A percentile compares a stretch with the other conserved stretches of the same genome.
phyloP scores from a whole-genome alignment of 495 filamentous ascomycete genomes.

The Penicillium steckii region DNA sequence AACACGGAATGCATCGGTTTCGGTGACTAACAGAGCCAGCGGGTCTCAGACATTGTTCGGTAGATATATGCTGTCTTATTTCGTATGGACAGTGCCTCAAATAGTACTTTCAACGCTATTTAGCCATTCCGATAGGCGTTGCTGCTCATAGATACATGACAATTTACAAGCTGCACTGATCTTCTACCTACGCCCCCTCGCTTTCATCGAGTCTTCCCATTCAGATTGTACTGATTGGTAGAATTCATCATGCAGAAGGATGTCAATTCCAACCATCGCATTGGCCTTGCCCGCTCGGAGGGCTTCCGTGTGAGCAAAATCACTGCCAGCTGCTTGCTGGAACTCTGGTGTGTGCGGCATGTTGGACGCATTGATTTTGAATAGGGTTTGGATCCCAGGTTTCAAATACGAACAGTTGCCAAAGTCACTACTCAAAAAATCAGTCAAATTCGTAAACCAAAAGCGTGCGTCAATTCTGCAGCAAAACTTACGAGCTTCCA shows the following conservation, averaged over 20 bases:
- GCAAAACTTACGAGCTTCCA: slow-evolving; percentile 10
- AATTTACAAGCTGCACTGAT: background rate
- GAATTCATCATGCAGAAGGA: slow-evolving; percentile 40
- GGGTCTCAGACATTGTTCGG: background rate
- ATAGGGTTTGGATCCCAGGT: slow-evolving; percentile 31
- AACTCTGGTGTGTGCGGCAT: slow-evolving; percentile 31
- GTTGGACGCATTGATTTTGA: slow-evolving; percentile 46
- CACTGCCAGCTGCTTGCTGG: slow-evolving; percentile 40
- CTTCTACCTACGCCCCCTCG: background rate
- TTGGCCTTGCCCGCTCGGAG: slow-evolving; percentile 52
- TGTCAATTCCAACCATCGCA: slow-evolving; percentile 48
- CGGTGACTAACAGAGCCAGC: background rate
- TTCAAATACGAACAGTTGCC: slow-evolving; percentile 15
- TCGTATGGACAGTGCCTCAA: too few relatives aligned
- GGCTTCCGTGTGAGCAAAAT: slow-evolving; percentile 44
- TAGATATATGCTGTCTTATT: too few relatives aligned
- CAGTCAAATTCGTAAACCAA: background rate
- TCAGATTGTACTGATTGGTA: background rate
- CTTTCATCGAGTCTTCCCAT: background rate
- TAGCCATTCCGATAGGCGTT: too few relatives aligned
- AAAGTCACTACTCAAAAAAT: slow-evolving; percentile 8
- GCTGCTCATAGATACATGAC: too few relatives aligned
- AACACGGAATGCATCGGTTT: background rate
- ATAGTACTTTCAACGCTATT: too few relatives aligned
- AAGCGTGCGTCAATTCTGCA: background rate